Conservation (phyloP, 2,329 filamentous ascomycete species). For the Mariannaea elegans region DNA sequence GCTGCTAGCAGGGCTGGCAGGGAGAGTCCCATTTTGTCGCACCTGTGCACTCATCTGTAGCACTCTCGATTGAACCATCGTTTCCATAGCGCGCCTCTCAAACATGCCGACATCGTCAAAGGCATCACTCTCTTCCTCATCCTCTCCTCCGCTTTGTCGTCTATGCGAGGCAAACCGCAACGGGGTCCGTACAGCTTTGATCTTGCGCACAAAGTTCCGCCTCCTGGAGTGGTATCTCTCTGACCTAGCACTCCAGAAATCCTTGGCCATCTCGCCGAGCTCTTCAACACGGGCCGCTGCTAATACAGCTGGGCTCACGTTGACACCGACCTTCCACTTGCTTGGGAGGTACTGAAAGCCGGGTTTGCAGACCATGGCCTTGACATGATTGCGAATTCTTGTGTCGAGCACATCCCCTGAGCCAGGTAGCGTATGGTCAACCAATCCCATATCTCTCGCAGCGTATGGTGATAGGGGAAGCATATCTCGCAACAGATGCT, state of each 20-base stretch:
- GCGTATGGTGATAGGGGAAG: constrained; percentile 1
- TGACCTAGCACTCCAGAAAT: constrained; percentile 5
- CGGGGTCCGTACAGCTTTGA: constrained; percentile 5
- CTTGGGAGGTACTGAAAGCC: neutral
- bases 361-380: neutral
- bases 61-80: neutral
- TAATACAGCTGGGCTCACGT: neutral
- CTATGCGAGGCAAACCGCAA: constrained; percentile 10
- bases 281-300: neutral
- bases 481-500: constrained; percentile 2
- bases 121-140: neutral
- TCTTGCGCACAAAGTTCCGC: constrained; percentile 11
- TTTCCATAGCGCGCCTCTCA: constrained; percentile 3
- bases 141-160: neutral
- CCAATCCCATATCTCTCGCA: neutral
- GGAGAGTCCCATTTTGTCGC: neutral
- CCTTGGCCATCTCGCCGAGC: constrained; percentile 8
- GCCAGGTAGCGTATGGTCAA: constrained; percentile 2
- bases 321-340: constrained; percentile 4
- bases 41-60: neutral
- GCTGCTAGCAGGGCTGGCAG: constrained; percentile 3
- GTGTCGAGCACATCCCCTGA: constrained; percentile 1
- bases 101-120: constrained; percentile 1
- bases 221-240: constrained; percentile 1
- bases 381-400: neutral